phyloP scores from a whole-genome alignment of 1,284 basidiomycete genomes.

The Cerrena zonata region DNA sequence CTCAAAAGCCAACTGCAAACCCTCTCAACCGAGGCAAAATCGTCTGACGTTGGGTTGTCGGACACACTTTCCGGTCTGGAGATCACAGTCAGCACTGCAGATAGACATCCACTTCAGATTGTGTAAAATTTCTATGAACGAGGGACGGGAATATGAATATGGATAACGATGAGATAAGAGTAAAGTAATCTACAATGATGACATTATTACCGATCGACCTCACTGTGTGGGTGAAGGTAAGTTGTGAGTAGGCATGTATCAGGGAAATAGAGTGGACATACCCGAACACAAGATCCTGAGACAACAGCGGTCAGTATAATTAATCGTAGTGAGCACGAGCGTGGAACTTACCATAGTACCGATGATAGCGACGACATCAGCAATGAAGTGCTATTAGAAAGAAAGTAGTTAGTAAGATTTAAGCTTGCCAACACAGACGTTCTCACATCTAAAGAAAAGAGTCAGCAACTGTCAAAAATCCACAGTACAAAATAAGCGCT shows the following conservation, averaged over 20 bases:
- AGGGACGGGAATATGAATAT: neutral
- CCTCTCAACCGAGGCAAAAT: constrained; percentile 14
- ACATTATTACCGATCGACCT: constrained; percentile 36
- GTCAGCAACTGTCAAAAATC: constrained; percentile 8
- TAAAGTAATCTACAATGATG: constrained; percentile 1
- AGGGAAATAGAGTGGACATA: constrained; percentile 35
- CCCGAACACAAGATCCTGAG: constrained; percentile 71
- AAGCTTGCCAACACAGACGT: constrained; percentile 8
- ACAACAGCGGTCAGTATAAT: constrained; percentile 16
- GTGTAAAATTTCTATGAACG: constrained; percentile 14
- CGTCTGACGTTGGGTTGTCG: constrained; percentile 22
- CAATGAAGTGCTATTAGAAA: constrained; percentile 70
- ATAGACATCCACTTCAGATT: constrained; percentile 56
- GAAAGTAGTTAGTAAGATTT: constrained; percentile 23
- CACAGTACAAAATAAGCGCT: constrained; percentile 23
- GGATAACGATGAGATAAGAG: neutral
- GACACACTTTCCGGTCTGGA: constrained; percentile 30
- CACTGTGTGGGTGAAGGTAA: constrained; percentile 22
- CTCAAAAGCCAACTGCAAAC: constrained; percentile 48
- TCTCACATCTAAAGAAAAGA: constrained; percentile 48
- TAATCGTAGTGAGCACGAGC: neutral
- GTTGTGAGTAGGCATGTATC: constrained; percentile 8
- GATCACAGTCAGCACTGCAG: constrained; percentile 53
- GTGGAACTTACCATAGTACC: constrained; percentile 76
- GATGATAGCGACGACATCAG: constrained; percentile 88